Evolutionary conservation across 164 flowering plant genomes (phyloP).

Genomic region (Brasenia schreberi): DNA sequence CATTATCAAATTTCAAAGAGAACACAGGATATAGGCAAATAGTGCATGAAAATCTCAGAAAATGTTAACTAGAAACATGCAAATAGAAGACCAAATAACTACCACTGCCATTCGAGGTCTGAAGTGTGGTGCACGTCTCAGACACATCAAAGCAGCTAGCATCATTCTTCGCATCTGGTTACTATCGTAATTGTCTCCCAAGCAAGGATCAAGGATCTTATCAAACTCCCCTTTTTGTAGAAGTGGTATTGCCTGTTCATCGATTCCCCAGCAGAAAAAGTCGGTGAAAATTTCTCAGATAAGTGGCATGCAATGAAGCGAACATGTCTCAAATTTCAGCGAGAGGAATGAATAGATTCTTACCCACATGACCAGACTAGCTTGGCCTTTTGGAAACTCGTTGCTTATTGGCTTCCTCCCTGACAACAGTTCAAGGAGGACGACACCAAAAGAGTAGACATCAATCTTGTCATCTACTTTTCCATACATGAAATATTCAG

Average conservation of each 20-base stretch:
- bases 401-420: slow-evolving; percentile 84
- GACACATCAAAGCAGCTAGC: slow-evolving; percentile 69
- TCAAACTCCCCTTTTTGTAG: slow-evolving; percentile 40
- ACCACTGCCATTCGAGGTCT: slow-evolving; percentile 73
- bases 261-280: neutral
- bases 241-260: slow-evolving; percentile 63
- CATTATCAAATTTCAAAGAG: no score
- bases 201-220: slow-evolving; percentile 48
- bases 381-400: slow-evolving; percentile 68
- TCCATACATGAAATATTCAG: slow-evolving; percentile 95
- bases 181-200: slow-evolving; percentile 35
- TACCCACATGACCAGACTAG: slow-evolving; percentile 98
- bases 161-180: slow-evolving; percentile 70
- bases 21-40: no score
- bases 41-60: neutral
- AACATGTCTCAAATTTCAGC: neutral
- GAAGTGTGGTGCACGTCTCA: slow-evolving; percentile 53
- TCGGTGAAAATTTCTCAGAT: neutral
- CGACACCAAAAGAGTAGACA: slow-evolving; percentile 94
- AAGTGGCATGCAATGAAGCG: no score
- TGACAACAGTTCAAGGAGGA: slow-evolving; percentile 88
- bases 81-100: slow-evolving; percentile 16
- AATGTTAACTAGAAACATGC: neutral
- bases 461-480: slow-evolving; percentile 81
- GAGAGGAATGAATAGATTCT: slow-evolving; percentile 6